Base-by-base conservation (phyloP, 2,329 filamentous ascomycete genomes). In the Diaporthe caulivora region DNA sequence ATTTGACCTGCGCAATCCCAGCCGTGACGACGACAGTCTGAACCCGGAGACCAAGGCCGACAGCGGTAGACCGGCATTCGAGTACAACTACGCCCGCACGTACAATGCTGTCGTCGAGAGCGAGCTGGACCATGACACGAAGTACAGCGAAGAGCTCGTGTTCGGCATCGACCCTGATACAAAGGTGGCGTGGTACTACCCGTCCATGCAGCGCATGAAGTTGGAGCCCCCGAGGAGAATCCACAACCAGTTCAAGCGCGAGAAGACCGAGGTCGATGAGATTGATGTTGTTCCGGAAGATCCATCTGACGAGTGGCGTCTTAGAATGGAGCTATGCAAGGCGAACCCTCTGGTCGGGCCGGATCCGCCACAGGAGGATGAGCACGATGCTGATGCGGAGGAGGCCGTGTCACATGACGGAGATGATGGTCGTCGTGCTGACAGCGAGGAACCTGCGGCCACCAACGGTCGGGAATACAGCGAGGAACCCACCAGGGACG, bases 171-270 rank as follows among this genome's bases (percentile, higher is more conserved):
- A 86, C 67, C 69, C 68, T 29, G 81, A 83, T 72, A 80, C 83
- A 65, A 90, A 89, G 80, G 91, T 87, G 9, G 89, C 88, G 17
- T 92, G 91, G 81, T 93, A 92, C 82, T 93, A 93, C 77, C 92
- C 92, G 5, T 86, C 93, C 75, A 89, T 93, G 82, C 90, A 92
- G 81, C 88, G 90, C 70, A 89, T 87, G 60, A 86, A 86, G 29
- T 89, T 93, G 78, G 86, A 90, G 57, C 90, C 90, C 40, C 90
- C 92, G 81, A 87, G 91, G 73, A 88, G 86, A 75, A 92, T 90
- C 85, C 91, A 91, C 79, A 87, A 89, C 58, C 87, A 88, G 60
- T 78, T 77, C 47, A 80, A 84, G 40, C 85, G 87, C 47, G 84
- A 87, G 70, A 85, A 87, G 72, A 86, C 87, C 76, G 84, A 87